Conservation (phyloP, 345 rosid species). For the Brassica napus region DNA sequence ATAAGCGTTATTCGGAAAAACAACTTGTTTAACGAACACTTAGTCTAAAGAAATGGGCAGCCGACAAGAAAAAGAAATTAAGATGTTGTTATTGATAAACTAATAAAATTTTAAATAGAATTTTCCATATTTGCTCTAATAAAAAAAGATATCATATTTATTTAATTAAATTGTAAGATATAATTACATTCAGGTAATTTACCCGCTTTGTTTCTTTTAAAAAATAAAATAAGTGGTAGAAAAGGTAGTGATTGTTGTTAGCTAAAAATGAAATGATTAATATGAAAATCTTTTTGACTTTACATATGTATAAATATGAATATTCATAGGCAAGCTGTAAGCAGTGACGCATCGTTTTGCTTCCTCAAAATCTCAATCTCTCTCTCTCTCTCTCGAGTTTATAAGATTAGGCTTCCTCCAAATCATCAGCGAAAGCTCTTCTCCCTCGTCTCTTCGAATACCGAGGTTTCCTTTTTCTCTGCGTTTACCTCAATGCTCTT, state of each 20-base stretch:
- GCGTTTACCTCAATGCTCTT: neutral
- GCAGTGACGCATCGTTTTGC: conserved; percentile 32
- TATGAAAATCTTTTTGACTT: conserved; percentile 12
- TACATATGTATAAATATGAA: neutral
- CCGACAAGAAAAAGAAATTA: too few relatives aligned
- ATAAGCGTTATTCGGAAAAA: too few relatives aligned
- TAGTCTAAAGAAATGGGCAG: too few relatives aligned
- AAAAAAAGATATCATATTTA: neutral
- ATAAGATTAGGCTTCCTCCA: conserved; percentile 9
- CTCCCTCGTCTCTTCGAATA: conserved; percentile 20
- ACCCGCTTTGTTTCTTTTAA: neutral
- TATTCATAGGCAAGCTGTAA: conserved; percentile 9
- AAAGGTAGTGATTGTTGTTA: conserved; percentile 2
- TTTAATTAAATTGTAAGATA: neutral
- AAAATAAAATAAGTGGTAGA: neutral
- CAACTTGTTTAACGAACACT: too few relatives aligned
- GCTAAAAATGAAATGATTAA: neutral
- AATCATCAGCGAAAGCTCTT: conserved; percentile 9
- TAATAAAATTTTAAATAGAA: neutral
- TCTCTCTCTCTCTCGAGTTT: conserved; percentile 5
- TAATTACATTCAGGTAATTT: neutral
- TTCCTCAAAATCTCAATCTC: conserved; percentile 9
- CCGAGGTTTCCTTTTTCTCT: conserved; percentile 11
- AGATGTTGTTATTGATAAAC: neutral
- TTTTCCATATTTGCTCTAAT: neutral